Conservation (phyloP, 176 grass and related monocot genomes). For the Themeda triandra region DNA sequence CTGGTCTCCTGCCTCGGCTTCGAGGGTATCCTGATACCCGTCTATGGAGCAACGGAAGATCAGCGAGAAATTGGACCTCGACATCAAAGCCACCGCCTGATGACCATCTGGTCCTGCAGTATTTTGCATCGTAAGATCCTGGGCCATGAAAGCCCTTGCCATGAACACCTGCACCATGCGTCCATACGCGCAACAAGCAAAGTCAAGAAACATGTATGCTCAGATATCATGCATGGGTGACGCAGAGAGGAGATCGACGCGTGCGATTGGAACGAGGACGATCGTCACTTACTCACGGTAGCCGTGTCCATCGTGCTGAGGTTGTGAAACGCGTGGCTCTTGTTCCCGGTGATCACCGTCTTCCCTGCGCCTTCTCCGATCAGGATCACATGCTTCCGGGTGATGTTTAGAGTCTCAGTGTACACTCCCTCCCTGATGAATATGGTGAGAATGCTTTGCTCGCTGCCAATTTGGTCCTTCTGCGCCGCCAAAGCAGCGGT, state of each 20-base stretch:
- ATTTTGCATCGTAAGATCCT: background rate
- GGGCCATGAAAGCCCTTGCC: background rate
- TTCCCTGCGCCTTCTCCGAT: background rate
- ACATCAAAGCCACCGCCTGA: background rate
- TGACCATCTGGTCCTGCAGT: background rate
- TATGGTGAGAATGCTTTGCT: background rate
- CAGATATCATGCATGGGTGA: background rate
- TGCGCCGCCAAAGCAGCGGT: background rate
- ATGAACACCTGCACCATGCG: background rate
- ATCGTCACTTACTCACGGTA: background rate
- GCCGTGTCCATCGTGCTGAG: background rate
- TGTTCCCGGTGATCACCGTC: background rate
- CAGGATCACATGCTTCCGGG: background rate
- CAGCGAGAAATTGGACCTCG: background rate
- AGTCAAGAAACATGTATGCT: background rate
- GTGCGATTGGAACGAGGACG: background rate
- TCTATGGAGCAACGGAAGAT: background rate
- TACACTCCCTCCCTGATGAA: background rate
- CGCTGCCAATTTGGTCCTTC: background rate
- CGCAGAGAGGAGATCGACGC: background rate
- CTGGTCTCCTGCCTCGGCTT: background rate
- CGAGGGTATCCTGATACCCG: background rate
- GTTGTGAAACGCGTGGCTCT: background rate
- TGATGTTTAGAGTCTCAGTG: background rate
- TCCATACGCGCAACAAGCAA: no score